Conservation (phyloP, 768 basidiomycete genomes). For the Pleurotus sapidus region DNA sequence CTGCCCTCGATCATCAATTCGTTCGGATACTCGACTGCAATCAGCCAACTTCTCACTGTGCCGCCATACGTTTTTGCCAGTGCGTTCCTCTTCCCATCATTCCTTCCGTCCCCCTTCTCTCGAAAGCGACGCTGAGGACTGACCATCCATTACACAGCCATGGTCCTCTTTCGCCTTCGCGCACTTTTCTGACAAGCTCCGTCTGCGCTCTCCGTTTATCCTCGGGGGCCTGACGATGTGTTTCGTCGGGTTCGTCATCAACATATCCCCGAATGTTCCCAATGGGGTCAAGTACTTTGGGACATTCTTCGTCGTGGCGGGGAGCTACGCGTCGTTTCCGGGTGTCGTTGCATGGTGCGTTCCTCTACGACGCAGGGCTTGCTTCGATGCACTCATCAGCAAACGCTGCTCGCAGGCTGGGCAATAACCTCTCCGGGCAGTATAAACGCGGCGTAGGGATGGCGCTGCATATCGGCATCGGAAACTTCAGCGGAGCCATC, state of each 20-base stretch:
- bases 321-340: slow-evolving; percentile 60
- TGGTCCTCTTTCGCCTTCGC: slow-evolving; percentile 51
- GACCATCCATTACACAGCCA: slow-evolving; percentile 32
- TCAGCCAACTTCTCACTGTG: slow-evolving; percentile 65
- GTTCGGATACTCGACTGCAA: slow-evolving; percentile 50
- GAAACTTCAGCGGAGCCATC: slow-evolving; percentile 64
- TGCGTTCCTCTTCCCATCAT: slow-evolving; percentile 24
- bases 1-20: background rate
- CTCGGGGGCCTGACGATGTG: slow-evolving; percentile 45
- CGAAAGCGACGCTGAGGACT: background rate
- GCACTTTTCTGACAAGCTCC: slow-evolving; percentile 54
- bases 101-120: background rate
- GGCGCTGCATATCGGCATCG: slow-evolving; percentile 67
- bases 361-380: background rate
- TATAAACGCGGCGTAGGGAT: slow-evolving; percentile 70
- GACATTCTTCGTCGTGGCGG: slow-evolving; percentile 64
- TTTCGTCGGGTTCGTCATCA: slow-evolving; percentile 60
- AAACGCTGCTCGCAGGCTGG: slow-evolving; percentile 40
- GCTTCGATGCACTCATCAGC: background rate
- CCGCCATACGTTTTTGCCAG: slow-evolving; percentile 66
- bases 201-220: slow-evolving; percentile 58
- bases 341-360: slow-evolving; percentile 59
- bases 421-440: slow-evolving; percentile 64
- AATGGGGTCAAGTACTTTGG: slow-evolving; percentile 68
- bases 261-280: slow-evolving; percentile 46